Conservation (phyloP, 1,284 basidiomycete species). For the Blastosporella zonata region DNA sequence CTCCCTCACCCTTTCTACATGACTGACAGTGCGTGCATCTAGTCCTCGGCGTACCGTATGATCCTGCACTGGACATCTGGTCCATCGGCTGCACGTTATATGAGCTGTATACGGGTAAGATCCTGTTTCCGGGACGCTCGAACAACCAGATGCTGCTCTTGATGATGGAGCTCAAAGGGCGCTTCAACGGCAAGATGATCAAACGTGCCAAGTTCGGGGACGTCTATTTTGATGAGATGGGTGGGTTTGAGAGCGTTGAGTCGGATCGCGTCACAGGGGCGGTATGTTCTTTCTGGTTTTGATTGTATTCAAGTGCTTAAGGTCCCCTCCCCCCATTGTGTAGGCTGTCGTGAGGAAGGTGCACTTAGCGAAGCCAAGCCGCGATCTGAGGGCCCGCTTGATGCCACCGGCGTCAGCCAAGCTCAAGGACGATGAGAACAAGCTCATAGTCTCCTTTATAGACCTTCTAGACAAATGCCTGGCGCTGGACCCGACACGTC, state of each 20-base stretch:
- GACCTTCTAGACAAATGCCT: constrained; percentile 93
- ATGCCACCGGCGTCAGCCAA: constrained; percentile 78
- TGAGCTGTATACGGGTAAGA: constrained; percentile 98
- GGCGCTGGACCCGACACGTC: constrained; percentile 82
- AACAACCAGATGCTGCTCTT: constrained; percentile 98
- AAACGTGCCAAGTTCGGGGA: constrained; percentile 92
- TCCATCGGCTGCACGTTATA: constrained; percentile 97
- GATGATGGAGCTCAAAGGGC: constrained; percentile 96
- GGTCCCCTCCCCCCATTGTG: neutral
- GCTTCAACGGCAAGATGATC: constrained; percentile 91
- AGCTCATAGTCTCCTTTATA: constrained; percentile 80
- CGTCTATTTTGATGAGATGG: constrained; percentile 92
- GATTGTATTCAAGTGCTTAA: neutral
- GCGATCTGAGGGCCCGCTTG: constrained; percentile 80
- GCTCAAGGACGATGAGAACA: constrained; percentile 86
- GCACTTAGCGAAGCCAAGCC: constrained; percentile 79
- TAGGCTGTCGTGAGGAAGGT: constrained; percentile 83
- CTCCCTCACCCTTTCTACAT: constrained; percentile 1
- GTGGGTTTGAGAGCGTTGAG: constrained; percentile 79
- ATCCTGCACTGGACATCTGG: constrained; percentile 94
- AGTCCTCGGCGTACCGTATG: constrained; percentile 96
- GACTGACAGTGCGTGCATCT: constrained; percentile 5
- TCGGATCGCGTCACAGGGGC: constrained; percentile 79
- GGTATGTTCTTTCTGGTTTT: constrained; percentile 46
- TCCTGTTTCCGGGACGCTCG: constrained; percentile 92